Evolutionary conservation across 345 rosid genomes (phyloP).

Genomic region (Moricandia moricandioides): DNA sequence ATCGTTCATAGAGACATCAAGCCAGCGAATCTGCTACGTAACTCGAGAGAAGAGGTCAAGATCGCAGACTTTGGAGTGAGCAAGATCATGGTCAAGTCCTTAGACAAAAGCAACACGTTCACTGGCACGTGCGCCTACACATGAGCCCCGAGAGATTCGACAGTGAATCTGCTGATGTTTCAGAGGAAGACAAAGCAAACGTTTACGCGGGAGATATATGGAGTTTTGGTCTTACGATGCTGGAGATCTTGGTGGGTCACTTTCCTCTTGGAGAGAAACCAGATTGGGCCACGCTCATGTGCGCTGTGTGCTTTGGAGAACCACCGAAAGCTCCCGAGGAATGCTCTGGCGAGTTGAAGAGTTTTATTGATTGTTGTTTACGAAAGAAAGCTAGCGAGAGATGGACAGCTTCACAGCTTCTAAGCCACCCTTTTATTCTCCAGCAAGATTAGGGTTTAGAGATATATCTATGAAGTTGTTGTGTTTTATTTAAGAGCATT

Average conservation of each 20-base stretch:
- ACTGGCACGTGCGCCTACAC: conserved; percentile 84
- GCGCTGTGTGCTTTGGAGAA: conserved; percentile 73
- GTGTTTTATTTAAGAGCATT: neutral
- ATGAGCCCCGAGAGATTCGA: conserved; percentile 90
- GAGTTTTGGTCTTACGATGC: conserved; percentile 73
- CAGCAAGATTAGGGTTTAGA: neutral
- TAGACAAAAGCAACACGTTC: conserved; percentile 73
- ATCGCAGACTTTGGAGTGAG: conserved; percentile 85
- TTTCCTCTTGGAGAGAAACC: conserved; percentile 62
- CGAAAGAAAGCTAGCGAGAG: conserved; percentile 67
- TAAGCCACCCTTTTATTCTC: conserved; percentile 61
- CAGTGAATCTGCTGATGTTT: conserved; percentile 50
- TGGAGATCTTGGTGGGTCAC: conserved; percentile 74
- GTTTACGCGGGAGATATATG: conserved; percentile 82
- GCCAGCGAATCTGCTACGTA: conserved; percentile 69
- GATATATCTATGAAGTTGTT: neutral
- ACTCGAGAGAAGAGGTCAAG: conserved; percentile 58
- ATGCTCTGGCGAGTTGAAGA: conserved; percentile 58
- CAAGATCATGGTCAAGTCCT: conserved; percentile 59
- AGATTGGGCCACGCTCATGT: conserved; percentile 72
- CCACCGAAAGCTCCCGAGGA: conserved; percentile 55
- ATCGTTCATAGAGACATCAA: conserved; percentile 81
- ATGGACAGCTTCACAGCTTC: conserved; percentile 63
- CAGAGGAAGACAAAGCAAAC: conserved; percentile 46
- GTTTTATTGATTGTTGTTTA: conserved; percentile 64